A percentile compares a stretch with the other conserved stretches of the same genome.
These are phyloP conservation scores for Salix exigua DNA, from an alignment of 345 rosid genomes.

Conservation along the genomic window DNA sequence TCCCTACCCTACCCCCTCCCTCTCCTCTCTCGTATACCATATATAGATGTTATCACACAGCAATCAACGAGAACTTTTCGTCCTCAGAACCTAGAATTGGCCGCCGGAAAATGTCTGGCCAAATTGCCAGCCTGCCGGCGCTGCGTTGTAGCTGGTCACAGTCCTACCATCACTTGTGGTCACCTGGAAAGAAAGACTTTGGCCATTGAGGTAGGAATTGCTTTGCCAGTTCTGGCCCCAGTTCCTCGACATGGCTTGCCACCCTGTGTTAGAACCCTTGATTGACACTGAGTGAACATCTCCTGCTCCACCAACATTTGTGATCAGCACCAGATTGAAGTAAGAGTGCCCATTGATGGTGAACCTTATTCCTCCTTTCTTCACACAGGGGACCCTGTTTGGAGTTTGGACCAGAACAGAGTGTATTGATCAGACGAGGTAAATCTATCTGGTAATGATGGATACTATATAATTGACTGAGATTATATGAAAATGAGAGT, in stretches of 20 bases:
- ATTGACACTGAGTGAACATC: conserved; percentile 73
- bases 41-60: conserved; percentile 8
- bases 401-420: background rate
- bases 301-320: conserved; percentile 89
- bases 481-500: background rate
- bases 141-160: conserved; percentile 54
- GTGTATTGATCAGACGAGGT: background rate
- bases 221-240: conserved; percentile 99
- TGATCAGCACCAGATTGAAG: conserved; percentile 79
- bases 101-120: conserved; percentile 80
- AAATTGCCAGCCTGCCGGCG: conserved; percentile 69
- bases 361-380: conserved; percentile 87
- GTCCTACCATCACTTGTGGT: conserved; percentile 87
- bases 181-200: conserved; percentile 80
- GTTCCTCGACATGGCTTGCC: conserved; percentile 93
- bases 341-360: conserved; percentile 90
- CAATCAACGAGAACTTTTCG: background rate
- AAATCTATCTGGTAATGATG: no score
- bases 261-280: conserved; percentile 81
- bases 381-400: conserved; percentile 74
- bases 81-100: conserved; percentile 42
- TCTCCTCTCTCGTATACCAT: conserved; percentile 15
- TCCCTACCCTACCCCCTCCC: conserved; percentile 9
- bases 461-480: no score
- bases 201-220: conserved; percentile 75